Percentiles rank a stretch among this genome's conserved stretches.
phyloP scores from a whole-genome alignment of 805 yeast genomes.

The Metschnikowia hibisci region DNA sequence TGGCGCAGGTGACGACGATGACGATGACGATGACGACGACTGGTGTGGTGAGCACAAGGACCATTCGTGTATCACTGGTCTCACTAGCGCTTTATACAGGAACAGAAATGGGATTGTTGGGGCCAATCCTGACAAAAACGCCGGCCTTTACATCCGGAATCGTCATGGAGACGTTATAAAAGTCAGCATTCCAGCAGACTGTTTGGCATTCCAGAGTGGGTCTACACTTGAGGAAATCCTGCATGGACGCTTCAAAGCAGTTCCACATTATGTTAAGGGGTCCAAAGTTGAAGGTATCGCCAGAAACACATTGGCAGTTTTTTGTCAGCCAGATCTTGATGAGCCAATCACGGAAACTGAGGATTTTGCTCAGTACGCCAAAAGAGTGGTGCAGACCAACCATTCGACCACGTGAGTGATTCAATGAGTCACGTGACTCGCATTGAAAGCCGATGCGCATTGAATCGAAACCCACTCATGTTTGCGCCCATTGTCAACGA shows the following conservation, averaged over 20 bases:
- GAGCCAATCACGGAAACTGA: slow-evolving; percentile 43
- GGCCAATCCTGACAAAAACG: slow-evolving; percentile 38
- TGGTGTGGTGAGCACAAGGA: slow-evolving; percentile 67
- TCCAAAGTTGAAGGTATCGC: slow-evolving; percentile 32
- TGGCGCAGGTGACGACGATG: slow-evolving; percentile 20
- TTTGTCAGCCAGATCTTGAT: slow-evolving; percentile 56
- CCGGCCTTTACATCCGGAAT: slow-evolving; percentile 50
- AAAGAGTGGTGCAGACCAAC: slow-evolving; percentile 30
- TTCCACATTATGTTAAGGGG: slow-evolving; percentile 54
- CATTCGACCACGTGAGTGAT: slow-evolving; percentile 3
- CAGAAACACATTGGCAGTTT: slow-evolving; percentile 57
- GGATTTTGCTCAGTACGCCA: slow-evolving; percentile 49
- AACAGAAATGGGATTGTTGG: slow-evolving; percentile 30
- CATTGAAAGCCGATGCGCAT: background rate
- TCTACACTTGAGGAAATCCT: slow-evolving; percentile 52
- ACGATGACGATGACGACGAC: slow-evolving; percentile 10
- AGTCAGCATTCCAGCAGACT: slow-evolving; percentile 51
- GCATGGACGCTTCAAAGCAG: slow-evolving; percentile 48
- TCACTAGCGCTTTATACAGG: slow-evolving; percentile 51
- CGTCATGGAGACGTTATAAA: slow-evolving; percentile 43
- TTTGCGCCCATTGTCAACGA: slow-evolving; percentile 18
- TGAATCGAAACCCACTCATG: slow-evolving; percentile 1
- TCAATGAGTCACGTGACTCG: slow-evolving; percentile 1
- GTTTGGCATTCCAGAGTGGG: slow-evolving; percentile 61
- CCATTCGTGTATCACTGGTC: slow-evolving; percentile 57